Conservation (phyloP, 192 early-diverging fungal species). For the Entomortierella parvispora region DNA sequence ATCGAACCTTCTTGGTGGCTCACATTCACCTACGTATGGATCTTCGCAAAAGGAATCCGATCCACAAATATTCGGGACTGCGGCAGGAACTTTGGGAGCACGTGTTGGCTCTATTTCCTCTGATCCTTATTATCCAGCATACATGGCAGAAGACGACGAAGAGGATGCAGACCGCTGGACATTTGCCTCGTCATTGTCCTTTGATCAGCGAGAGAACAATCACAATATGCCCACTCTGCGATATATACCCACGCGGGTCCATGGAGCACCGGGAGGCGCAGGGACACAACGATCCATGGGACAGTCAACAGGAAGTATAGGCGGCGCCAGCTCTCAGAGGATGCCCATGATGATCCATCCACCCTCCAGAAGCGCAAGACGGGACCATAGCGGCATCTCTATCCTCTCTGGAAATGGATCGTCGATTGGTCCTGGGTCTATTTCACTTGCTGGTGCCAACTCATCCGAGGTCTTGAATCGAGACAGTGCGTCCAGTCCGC, state of each 20-base stretch:
- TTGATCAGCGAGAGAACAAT: slow-evolving; percentile 41
- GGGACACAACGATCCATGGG: slow-evolving; percentile 31
- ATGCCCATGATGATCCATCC: slow-evolving; percentile 33
- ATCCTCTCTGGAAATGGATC: slow-evolving; percentile 37
- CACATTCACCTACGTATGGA: background rate
- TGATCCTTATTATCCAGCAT: slow-evolving; percentile 42
- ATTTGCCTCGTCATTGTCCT: slow-evolving; percentile 51
- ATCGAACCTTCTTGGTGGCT: slow-evolving; percentile 11
- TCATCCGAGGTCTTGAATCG: slow-evolving; percentile 25
- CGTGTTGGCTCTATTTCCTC: slow-evolving; percentile 35
- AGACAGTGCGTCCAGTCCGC: slow-evolving; percentile 16
- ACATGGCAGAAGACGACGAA: slow-evolving; percentile 51
- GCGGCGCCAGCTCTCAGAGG: slow-evolving; percentile 18
- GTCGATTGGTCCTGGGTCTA: slow-evolving; percentile 19
- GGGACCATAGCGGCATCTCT: slow-evolving; percentile 27
- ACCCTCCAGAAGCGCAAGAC: slow-evolving; percentile 5
- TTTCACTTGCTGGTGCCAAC: slow-evolving; percentile 16
- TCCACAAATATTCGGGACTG: too few relatives aligned
- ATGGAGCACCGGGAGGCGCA: slow-evolving; percentile 19
- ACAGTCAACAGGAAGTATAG: slow-evolving; percentile 43
- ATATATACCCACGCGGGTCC: slow-evolving; percentile 51
- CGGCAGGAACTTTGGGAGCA: slow-evolving; percentile 9
- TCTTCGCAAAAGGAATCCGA: slow-evolving; percentile 4
- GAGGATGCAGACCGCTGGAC: slow-evolving; percentile 56
- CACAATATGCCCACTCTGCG: slow-evolving; percentile 38